Conservation (phyloP, 495 filamentous ascomycete genomes). For the Aspergillus nidulans region DNA sequence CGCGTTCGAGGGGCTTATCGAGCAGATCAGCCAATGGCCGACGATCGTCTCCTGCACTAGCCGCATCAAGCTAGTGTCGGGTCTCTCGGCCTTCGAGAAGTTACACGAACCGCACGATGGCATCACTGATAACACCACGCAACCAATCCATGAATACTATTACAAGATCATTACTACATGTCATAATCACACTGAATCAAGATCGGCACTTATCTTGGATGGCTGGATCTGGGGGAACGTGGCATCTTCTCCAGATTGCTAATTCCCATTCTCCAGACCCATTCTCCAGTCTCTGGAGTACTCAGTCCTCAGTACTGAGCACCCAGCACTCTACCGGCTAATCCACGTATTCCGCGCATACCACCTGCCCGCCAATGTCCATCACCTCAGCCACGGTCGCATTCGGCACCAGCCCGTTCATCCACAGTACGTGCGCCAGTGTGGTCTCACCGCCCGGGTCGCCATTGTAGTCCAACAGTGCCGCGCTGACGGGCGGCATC, state of each 20-base stretch:
- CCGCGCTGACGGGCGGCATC: neutral
- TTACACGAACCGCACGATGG: neutral
- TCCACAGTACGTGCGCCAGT: slow-evolving; percentile 4
- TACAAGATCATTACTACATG: neutral
- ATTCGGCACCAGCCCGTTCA: neutral
- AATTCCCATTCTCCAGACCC: neutral
- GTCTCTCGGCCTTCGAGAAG: neutral
- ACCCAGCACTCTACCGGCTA: too few relatives aligned
- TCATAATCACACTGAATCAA: neutral
- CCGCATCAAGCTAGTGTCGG: neutral
- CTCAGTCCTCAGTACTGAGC: too few relatives aligned
- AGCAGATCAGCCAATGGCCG: neutral
- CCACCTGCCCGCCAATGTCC: neutral
- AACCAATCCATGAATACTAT: neutral
- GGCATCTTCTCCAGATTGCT: neutral
- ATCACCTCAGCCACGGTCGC: slow-evolving; percentile 7
- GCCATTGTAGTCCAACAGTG: neutral
- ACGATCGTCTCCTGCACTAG: neutral
- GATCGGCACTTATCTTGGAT: neutral
- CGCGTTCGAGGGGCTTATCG: slow-evolving; percentile 2
- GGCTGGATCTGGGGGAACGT: neutral
- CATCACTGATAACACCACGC: neutral
- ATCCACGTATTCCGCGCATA: slow-evolving; percentile 4
- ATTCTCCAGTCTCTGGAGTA: too few relatives aligned
- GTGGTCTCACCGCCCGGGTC: neutral